phyloP scores from a whole-genome alignment of 495 filamentous ascomycete genomes.

The Cercophora scortea region DNA sequence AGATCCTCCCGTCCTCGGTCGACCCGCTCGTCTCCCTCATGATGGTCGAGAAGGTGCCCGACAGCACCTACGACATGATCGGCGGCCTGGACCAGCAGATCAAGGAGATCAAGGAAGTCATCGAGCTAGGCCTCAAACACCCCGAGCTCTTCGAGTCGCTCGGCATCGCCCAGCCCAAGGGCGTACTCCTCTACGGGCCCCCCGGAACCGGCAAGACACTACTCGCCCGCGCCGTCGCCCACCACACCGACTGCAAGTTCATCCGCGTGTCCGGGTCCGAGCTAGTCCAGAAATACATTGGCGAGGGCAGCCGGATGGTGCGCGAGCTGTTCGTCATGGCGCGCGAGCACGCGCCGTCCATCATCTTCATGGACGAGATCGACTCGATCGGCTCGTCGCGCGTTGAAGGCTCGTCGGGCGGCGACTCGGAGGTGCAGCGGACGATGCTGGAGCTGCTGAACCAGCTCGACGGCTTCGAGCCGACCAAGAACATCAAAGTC shows the following conservation, averaged over 20 bases:
- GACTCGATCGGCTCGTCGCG: slow-evolving; percentile 96
- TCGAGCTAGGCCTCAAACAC: slow-evolving; percentile 96
- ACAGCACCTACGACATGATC: slow-evolving; percentile 99
- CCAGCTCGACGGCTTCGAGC: slow-evolving; percentile 97
- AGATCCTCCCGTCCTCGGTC: slow-evolving; percentile 94
- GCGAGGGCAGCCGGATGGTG: slow-evolving; percentile 97
- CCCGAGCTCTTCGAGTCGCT: slow-evolving; percentile 98
- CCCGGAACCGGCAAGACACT: slow-evolving; percentile 97
- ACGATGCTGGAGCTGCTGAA: slow-evolving; percentile 99
- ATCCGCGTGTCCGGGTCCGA: slow-evolving; percentile 95
- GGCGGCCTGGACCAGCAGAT: slow-evolving; percentile 98
- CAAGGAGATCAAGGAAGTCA: slow-evolving; percentile 99
- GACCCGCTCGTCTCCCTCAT: slow-evolving; percentile 99
- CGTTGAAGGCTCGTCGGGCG: slow-evolving; percentile 88
- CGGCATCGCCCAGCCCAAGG: slow-evolving; percentile 96
- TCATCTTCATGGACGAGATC: slow-evolving; percentile 99
- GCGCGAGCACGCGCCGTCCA: slow-evolving; percentile 95
- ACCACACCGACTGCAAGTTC: slow-evolving; percentile 98
- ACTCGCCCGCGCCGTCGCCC: slow-evolving; percentile 88
- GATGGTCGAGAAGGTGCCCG: slow-evolving; percentile 99
- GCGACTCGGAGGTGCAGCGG: slow-evolving; percentile 97
- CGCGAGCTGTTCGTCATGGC: slow-evolving; percentile 99
- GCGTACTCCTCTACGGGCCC: slow-evolving; percentile 93
- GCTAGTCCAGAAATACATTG: slow-evolving; percentile 98
- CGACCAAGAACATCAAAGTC: slow-evolving; percentile 99